Conservation (phyloP, 2,329 filamentous ascomycete species). For the Ciborinia camelliae region DNA sequence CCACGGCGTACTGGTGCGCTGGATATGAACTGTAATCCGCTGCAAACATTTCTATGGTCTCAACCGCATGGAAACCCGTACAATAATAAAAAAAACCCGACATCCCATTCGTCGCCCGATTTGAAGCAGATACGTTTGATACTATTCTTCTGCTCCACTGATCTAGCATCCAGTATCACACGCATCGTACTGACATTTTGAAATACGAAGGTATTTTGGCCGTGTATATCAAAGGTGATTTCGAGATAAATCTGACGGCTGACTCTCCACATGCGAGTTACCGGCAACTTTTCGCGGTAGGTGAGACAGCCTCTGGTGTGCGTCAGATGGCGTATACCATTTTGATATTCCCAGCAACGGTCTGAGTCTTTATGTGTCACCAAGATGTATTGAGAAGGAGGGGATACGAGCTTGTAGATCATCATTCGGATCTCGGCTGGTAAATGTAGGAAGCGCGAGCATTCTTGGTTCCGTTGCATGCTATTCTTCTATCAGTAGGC, state of each 20-base stretch:
- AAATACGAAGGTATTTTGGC: background rate
- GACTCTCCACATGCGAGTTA: background rate
- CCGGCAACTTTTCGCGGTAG: background rate
- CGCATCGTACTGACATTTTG: background rate
- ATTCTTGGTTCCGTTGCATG: no score
- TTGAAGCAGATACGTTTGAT: background rate
- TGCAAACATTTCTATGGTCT: background rate
- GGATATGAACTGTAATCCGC: fast-evolving
- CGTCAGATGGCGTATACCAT: background rate
- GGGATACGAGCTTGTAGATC: background rate
- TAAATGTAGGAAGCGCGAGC: no score
- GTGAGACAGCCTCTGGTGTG: background rate
- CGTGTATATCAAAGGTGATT: background rate
- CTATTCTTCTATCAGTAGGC: no score
- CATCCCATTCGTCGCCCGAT: no score
- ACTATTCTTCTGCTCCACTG: background rate
- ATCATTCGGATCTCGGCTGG: no score
- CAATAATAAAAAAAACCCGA: no score
- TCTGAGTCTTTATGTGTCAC: background rate
- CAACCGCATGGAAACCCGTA: no score
- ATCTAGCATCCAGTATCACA: background rate
- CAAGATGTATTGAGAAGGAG: background rate
- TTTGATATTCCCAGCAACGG: background rate
- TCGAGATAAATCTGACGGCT: background rate
- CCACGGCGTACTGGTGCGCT: no score